These are phyloP conservation scores for Entomortierella lignicola DNA, from an alignment of 192 early-diverging fungal genomes.

Conservation along the genomic window DNA sequence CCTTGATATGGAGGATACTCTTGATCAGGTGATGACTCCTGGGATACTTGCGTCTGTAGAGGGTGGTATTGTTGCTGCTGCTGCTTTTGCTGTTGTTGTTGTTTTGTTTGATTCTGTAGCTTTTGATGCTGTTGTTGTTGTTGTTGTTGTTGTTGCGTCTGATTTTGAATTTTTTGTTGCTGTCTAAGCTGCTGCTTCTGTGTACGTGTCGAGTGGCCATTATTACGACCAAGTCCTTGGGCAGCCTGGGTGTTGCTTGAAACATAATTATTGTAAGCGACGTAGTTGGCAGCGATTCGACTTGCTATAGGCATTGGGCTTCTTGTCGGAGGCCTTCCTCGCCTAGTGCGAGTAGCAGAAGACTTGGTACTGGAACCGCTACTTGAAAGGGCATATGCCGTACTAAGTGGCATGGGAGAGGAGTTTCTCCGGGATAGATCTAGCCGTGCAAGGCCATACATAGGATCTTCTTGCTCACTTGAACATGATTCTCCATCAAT, in stretches of 20 bases:
- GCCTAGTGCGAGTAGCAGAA: conserved; percentile 6
- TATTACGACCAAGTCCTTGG: conserved; percentile 43
- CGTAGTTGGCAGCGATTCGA: conserved; percentile 51
- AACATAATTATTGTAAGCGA: conserved; percentile 54
- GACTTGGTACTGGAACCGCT: conserved; percentile 13
- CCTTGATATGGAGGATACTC: conserved; percentile 8
- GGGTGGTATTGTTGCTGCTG: conserved; percentile 30
- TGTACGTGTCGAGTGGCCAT: conserved; percentile 21
- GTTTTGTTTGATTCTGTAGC: conserved; percentile 16
- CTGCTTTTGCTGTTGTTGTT: conserved; percentile 14
- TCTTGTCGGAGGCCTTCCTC: conserved; percentile 37
- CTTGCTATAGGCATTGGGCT: conserved; percentile 46
- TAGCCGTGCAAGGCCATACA: conserved; percentile 46
- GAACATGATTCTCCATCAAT: conserved; percentile 46
- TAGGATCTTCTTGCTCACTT: conserved; percentile 48
- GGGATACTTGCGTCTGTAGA: not conserved
- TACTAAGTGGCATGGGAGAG: conserved; percentile 43
- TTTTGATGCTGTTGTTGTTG: conserved; percentile 34
- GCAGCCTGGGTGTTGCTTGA: conserved; percentile 53
- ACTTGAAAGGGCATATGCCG: conserved; percentile 26
- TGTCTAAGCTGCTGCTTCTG: conserved; percentile 52
- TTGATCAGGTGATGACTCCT: conserved; percentile 17
- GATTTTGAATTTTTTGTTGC: conserved; percentile 37
- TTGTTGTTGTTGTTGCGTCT: conserved; percentile 35
- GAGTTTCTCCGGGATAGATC: conserved; percentile 47